A percentile compares a stretch with the other conserved stretches of the same genome.
Evolutionary conservation across 2,329 filamentous ascomycete species (phyloP).

Genomic region (Chalara sp.): DNA sequence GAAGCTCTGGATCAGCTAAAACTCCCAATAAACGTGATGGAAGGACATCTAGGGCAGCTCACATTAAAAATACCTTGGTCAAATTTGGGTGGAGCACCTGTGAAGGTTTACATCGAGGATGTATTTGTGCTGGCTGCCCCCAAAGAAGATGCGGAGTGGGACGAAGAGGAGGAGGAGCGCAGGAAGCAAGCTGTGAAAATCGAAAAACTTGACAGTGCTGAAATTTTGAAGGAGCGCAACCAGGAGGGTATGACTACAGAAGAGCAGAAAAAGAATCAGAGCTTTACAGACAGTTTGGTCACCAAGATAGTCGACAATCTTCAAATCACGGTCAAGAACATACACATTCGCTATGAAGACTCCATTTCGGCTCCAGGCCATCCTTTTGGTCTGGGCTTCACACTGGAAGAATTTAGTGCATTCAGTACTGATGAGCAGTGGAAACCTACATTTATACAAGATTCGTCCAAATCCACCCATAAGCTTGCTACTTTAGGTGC

Average conservation of each 20-base stretch:
- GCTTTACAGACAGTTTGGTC: slow-evolving; percentile 89
- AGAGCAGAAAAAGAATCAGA: slow-evolving; percentile 96
- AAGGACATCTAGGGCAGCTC: slow-evolving; percentile 87
- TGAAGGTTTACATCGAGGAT: slow-evolving; percentile 94
- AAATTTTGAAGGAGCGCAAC: slow-evolving; percentile 85
- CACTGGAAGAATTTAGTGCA: slow-evolving; percentile 92
- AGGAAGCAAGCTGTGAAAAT: slow-evolving; percentile 91
- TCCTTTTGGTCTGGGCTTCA: slow-evolving; percentile 88
- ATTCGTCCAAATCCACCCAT: slow-evolving; percentile 74
- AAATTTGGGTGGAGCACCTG: slow-evolving; percentile 87
- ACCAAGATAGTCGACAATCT: slow-evolving; percentile 98
- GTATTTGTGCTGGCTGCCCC: slow-evolving; percentile 92
- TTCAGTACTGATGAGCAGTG: slow-evolving; percentile 93
- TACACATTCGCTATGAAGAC: slow-evolving; percentile 97
- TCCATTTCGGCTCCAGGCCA: slow-evolving; percentile 92
- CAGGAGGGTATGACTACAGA: slow-evolving; percentile 91
- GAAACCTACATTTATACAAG: slow-evolving; percentile 93
- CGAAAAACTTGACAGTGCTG: slow-evolving; percentile 95
- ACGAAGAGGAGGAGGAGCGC: slow-evolving; percentile 85
- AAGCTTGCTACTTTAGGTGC: slow-evolving; percentile 89
- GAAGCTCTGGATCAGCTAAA: slow-evolving; percentile 97
- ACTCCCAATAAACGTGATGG: slow-evolving; percentile 91
- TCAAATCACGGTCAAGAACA: slow-evolving; percentile 96
- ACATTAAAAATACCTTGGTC: slow-evolving; percentile 96
- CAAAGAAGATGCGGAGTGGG: slow-evolving; percentile 89